Base-by-base conservation (phyloP, 163 green algal species). In the Chlorella variabilis region DNA sequence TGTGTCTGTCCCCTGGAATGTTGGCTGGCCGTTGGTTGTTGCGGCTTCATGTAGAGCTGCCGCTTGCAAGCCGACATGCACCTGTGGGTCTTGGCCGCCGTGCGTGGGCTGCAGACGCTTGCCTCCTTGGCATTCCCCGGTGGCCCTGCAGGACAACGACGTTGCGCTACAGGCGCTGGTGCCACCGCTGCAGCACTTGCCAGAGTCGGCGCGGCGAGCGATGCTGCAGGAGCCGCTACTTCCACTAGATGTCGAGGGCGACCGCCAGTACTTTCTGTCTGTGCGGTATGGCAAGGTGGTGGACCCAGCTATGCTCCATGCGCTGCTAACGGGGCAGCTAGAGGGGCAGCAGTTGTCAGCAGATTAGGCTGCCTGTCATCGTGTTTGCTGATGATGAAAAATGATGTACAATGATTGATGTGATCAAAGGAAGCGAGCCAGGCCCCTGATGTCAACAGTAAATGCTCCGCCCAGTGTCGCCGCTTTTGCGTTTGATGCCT, bases 221-320 rank as follows among this genome's bases (percentile, higher is more conserved):
- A 41, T 89, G 58, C 63, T 71, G 29, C 23, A 49, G n/a, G 78
- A 89, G 34, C 56, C 83, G 36, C 79, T 95, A 5, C 86, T 95
- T 59, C 91, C 91, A 0, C 6, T 94, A 15, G 66, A 88, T 39
- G 84, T 93, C 31, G 29, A 59, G 29, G 91, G 84, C 25, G 90
- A 92, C 78, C 66, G 91, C 3, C 87, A 95, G 71, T 95, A 94
- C 83, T 92, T 89, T 62, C 83, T 95, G 48, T 71, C 56, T 20
- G 39, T 81, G 59, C 75, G 75, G 39, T 81, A 81, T 45, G 75
- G 75, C n/a, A 27, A 6, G 29, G 29, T 81, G 39, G 34, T 31
- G 20, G 59, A 81, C 23, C 7, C 59, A 0, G 18, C 31, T 2
- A 27, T 11, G 59, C 31, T 81, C 29, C 59, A 36, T 0, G n/a